These are phyloP conservation scores for Monosporascus ibericus DNA, from an alignment of 2,329 filamentous ascomycete genomes.

Conservation along the genomic window DNA sequence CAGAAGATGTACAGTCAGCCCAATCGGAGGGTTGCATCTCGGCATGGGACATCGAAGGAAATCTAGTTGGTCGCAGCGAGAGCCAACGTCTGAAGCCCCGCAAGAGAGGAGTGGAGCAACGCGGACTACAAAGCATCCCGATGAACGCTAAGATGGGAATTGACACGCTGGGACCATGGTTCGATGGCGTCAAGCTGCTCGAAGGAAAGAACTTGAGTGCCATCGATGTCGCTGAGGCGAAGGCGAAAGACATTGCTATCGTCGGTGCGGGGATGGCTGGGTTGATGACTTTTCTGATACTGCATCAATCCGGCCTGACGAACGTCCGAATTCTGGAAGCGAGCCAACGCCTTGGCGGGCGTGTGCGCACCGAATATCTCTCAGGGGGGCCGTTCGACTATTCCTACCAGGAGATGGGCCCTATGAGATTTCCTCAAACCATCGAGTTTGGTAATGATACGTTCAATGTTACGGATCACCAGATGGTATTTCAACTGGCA, in stretches of 20 bases:
- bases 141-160: conserved; percentile 47
- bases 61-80: conserved; percentile 30
- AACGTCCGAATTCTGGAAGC: conserved; percentile 59
- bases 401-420: conserved; percentile 62
- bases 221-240: conserved; percentile 46
- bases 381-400: conserved; percentile 54
- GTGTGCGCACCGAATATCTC: conserved; percentile 59
- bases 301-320: conserved; percentile 46
- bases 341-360: conserved; percentile 53
- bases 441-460: conserved; percentile 48
- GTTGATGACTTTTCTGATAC: conserved; percentile 51
- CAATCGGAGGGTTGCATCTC: conserved; percentile 31
- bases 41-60: conserved; percentile 28
- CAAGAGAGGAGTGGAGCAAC: conserved; percentile 21
- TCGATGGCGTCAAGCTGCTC: conserved; percentile 57
- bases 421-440: conserved; percentile 57
- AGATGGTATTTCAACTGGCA: conserved; percentile 57
- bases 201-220: conserved; percentile 45
- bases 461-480: conserved; percentile 54
- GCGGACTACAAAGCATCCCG: conserved; percentile 25
- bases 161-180: conserved; percentile 52
- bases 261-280: conserved; percentile 61
- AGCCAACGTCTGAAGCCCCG: conserved; percentile 19
- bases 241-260: conserved; percentile 55
- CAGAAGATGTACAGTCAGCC: conserved; percentile 17